These are phyloP conservation scores for Fusarium ambrosium DNA, from an alignment of 2,329 filamentous ascomycete species.

Conservation along the genomic window DNA sequence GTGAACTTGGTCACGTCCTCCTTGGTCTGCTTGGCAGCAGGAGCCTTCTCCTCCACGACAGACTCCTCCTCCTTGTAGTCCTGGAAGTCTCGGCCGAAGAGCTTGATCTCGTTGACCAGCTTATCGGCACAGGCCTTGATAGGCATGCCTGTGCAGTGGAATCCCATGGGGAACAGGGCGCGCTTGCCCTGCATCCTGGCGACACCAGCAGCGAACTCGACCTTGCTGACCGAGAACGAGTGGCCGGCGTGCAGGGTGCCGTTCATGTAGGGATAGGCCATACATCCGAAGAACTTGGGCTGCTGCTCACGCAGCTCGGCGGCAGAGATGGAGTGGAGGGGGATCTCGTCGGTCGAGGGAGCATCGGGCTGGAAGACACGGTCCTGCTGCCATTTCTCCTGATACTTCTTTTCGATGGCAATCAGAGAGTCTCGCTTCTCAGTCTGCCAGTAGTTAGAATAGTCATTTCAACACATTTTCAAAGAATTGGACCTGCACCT, in stretches of 20 bases:
- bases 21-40: constrained; percentile 75
- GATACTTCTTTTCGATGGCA: constrained; percentile 91
- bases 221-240: constrained; percentile 90
- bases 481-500: constrained; percentile 58
- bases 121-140: constrained; percentile 99
- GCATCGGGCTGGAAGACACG: constrained; percentile 87
- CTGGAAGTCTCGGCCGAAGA: constrained; percentile 90
- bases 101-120: constrained; percentile 87
- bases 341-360: constrained; percentile 82
- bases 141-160: constrained; percentile 94
- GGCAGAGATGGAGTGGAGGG: constrained; percentile 79
- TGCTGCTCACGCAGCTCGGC: constrained; percentile 82
- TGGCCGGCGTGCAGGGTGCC: constrained; percentile 92
- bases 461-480: constrained; percentile 7
- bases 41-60: constrained; percentile 63
- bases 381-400: constrained; percentile 70
- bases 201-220: constrained; percentile 91
- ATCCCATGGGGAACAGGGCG: constrained; percentile 90
- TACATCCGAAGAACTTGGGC: constrained; percentile 88
- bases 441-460: constrained; percentile 65
- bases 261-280: constrained; percentile 79
- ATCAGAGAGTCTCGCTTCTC: constrained; percentile 89
- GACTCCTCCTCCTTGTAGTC: constrained; percentile 75
- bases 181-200: constrained; percentile 92
- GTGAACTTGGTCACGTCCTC: constrained; percentile 92